phyloP scores from a whole-genome alignment of 164 flowering plant genomes.

The Annona cherimola region DNA sequence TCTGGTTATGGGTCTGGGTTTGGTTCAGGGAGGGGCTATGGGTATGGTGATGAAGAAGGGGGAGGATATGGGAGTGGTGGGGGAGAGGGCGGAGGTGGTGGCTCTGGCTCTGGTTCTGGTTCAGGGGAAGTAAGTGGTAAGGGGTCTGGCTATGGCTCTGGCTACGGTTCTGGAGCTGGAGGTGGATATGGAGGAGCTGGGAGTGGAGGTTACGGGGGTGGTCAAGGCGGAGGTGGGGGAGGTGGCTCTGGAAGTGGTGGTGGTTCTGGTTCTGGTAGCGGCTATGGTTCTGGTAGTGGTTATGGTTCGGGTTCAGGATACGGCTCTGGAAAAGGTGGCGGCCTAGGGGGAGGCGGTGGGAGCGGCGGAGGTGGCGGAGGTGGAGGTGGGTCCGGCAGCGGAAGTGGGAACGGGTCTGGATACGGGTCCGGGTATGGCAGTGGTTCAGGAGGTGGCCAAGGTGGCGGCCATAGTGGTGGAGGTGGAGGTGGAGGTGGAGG shows the following conservation, averaged over 20 bases:
- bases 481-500: not conserved
- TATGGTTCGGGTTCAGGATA: conserved; percentile 1
- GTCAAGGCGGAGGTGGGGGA: not conserved
- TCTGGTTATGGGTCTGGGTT: conserved; percentile 1
- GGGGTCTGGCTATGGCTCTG: conserved; percentile 2
- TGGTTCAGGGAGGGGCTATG: conserved; percentile 8
- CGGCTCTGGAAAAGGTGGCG: not conserved
- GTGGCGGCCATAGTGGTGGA: not conserved
- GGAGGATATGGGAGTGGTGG: conserved; percentile 5
- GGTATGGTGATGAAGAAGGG: not conserved
- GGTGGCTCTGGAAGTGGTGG: not conserved
- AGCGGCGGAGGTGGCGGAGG: conserved; percentile 1
- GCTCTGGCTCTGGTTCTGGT: conserved; percentile 1
- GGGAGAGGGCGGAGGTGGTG: conserved; percentile 5
- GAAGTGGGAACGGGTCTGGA: not conserved
- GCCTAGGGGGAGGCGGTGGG: not conserved
- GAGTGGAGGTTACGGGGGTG: not conserved
- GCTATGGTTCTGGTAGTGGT: not conserved
- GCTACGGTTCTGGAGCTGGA: not conserved
- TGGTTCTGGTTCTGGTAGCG: not conserved
- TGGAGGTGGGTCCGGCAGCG: not conserved
- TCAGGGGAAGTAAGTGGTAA: conserved; percentile 1
- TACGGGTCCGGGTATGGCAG: conserved; percentile 1
- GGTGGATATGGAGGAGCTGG: not conserved
- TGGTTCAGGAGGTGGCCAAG: not conserved